These are phyloP conservation scores for Quercus wislizeni DNA, from an alignment of 306 rosid genomes.

Conservation along the genomic window DNA sequence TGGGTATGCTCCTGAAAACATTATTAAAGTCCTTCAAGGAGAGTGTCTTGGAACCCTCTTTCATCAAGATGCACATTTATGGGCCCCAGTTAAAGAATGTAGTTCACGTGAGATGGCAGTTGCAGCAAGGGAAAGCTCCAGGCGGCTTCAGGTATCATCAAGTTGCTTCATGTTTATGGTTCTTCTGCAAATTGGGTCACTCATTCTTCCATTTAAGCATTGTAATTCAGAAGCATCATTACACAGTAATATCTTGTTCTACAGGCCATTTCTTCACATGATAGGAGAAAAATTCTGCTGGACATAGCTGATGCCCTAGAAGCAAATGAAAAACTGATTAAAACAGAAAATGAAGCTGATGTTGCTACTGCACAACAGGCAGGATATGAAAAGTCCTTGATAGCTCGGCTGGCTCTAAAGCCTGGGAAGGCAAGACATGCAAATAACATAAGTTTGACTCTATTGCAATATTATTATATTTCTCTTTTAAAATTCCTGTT, in stretches of 20 bases:
- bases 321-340: conserved; percentile 59
- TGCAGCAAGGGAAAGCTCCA: conserved; percentile 96
- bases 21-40: conserved; percentile 83
- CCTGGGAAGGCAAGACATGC: conserved; percentile 66
- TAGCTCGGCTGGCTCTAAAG: conserved; percentile 78
- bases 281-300: conserved; percentile 76
- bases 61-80: conserved; percentile 82
- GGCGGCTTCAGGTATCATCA: conserved; percentile 77
- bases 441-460: not conserved
- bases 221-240: conserved; percentile 24
- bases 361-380: conserved; percentile 65
- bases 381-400: conserved; percentile 78
- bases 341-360: conserved; percentile 84
- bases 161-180: conserved; percentile 3
- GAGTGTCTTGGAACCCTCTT: conserved; percentile 87
- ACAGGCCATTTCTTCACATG: conserved; percentile 76
- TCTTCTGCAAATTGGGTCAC: not conserved
- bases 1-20: conserved; percentile 73
- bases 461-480: conserved; percentile 11
- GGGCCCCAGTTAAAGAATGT: conserved; percentile 61
- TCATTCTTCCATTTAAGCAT: not conserved
- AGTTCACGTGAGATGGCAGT: conserved; percentile 90
- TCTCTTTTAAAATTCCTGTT: not conserved
- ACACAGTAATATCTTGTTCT: conserved; percentile 23
- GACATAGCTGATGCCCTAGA: conserved; percentile 91